phyloP scores from a whole-genome alignment of 306 rosid species.

The Lupinus albus region DNA sequence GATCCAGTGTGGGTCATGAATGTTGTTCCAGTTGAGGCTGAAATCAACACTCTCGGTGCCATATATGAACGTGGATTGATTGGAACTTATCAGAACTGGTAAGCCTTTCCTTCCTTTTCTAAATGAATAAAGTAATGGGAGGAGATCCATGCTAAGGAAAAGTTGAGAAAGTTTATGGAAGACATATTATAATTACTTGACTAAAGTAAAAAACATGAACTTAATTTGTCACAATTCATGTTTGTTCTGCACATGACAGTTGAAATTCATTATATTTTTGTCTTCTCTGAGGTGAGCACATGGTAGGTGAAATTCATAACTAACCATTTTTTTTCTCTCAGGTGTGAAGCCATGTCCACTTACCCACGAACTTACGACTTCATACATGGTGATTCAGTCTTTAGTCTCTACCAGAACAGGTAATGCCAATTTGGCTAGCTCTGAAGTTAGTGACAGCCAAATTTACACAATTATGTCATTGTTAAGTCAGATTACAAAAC shows the following conservation, averaged over 20 bases:
- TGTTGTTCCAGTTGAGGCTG: slow-evolving; percentile 75
- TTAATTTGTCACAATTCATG: not conserved
- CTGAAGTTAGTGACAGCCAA: not conserved
- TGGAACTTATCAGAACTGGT: slow-evolving; percentile 96
- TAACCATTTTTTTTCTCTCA: slow-evolving; percentile 40
- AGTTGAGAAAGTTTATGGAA: slow-evolving; percentile 8
- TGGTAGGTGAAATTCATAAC: slow-evolving; percentile 30
- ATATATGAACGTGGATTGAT: slow-evolving; percentile 84
- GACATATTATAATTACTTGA: not conserved
- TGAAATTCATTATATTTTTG: too few species aligned
- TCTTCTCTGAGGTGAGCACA: not conserved
- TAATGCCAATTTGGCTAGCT: slow-evolving; percentile 31
- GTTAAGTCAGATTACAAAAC: not conserved
- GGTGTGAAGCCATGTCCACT: slow-evolving; percentile 98
- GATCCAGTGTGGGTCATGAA: slow-evolving; percentile 97
- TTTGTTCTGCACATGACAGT: not conserved
- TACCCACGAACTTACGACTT: slow-evolving; percentile 92
- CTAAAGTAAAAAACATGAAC: not conserved
- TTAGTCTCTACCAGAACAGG: slow-evolving; percentile 77
- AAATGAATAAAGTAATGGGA: not conserved
- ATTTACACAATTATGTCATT: not conserved
- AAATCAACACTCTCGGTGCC: slow-evolving; percentile 79
- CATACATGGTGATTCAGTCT: slow-evolving; percentile 80
- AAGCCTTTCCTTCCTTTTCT: slow-evolving; percentile 26
- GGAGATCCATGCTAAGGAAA: not conserved